Conservation (phyloP, 805 yeast species). For the Lachancea waltii region DNA sequence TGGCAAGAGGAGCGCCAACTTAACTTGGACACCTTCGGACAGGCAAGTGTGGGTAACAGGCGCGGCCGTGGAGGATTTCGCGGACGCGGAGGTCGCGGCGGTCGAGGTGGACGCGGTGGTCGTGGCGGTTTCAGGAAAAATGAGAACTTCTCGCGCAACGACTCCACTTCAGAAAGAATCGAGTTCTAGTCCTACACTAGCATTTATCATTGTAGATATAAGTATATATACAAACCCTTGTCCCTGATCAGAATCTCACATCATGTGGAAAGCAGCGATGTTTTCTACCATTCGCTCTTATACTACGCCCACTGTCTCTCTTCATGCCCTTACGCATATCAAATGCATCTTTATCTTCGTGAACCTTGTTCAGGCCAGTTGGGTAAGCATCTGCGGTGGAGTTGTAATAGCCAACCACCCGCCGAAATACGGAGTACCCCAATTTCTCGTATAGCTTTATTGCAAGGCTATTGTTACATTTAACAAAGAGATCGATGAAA, state of each 20-base stretch:
- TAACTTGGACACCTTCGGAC: conserved; percentile 82
- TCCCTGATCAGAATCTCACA: conserved; percentile 41
- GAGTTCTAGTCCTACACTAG: conserved; percentile 9
- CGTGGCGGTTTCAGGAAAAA: conserved; percentile 7
- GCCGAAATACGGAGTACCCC: conserved; percentile 76
- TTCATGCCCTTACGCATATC: conserved; percentile 70
- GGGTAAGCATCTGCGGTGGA: conserved; percentile 41
- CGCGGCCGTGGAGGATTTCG: conserved; percentile 50
- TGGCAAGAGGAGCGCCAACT: conserved; percentile 68
- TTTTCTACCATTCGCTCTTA: conserved; percentile 54
- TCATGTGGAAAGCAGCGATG: conserved; percentile 61
- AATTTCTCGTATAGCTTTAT: conserved; percentile 75
- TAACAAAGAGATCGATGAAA: conserved; percentile 87
- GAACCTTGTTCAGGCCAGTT: conserved; percentile 34
- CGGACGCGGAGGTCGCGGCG: conserved; percentile 32
- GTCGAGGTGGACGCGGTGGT: conserved; percentile 34
- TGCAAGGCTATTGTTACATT: conserved; percentile 77
- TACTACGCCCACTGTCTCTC: conserved; percentile 48
- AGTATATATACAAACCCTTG: not conserved
- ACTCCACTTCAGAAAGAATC: conserved; percentile 13
- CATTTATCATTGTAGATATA: conserved; percentile 1
- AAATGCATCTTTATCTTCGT: conserved; percentile 79
- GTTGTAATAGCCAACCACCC: conserved; percentile 88
- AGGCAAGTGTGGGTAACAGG: conserved; percentile 45
- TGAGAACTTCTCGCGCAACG: conserved; percentile 15